Evolutionary conservation across 768 basidiomycete genomes (phyloP), one percentile per base, ranked within the genome.

Genomic region (Pisolithus tinctorius): DNA sequence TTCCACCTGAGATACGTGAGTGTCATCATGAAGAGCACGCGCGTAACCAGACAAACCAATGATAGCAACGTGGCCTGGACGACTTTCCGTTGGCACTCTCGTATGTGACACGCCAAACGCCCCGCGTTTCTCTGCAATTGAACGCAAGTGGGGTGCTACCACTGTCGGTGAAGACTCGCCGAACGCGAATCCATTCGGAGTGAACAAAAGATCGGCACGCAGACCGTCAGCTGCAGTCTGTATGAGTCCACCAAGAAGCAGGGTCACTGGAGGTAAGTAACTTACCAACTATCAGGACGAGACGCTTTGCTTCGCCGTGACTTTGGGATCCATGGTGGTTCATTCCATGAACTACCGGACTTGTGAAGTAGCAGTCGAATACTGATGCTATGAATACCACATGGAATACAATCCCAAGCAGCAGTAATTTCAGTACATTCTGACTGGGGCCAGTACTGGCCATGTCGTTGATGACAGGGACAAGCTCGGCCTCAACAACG

Each of bases 351-450:
- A 88, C 86, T 7, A 89, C 86, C 0, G 88, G 86, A 58, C 83
- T 87, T 25, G 81, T 86, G 64, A 93, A 93, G 65, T 93, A 93
- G 67, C 89, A 91, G 68, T 92, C 88, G 68, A 93, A 93, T 14
- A 75, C 81, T 3, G 84, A 82, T 34, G 74, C 77, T 48, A 86
- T 84, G 66, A 81, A 88, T 5, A 83, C 72, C 48, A 87, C 64
- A 61, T 93, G 89, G 60, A 91, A 90, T 37, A 83, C 60, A 36
- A 92, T 74, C 30, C 86, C 86, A 39, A 87, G 64, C n/a, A 78
- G 52, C 14, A 91, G 75, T 14, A 88, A 70, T 50, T 70, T 58
- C 60, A 59, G 29, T 45, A 68, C 64, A 56, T 57, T 55, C 27
- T 42, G 48, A 20, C 36, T 51, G 27, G 66, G 26, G 51, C 34